Percentiles rank a stretch among this genome's conserved stretches.
These are phyloP conservation scores for Dioszegia hungarica DNA, from an alignment of 768 basidiomycete genomes.

Conservation along the genomic window DNA sequence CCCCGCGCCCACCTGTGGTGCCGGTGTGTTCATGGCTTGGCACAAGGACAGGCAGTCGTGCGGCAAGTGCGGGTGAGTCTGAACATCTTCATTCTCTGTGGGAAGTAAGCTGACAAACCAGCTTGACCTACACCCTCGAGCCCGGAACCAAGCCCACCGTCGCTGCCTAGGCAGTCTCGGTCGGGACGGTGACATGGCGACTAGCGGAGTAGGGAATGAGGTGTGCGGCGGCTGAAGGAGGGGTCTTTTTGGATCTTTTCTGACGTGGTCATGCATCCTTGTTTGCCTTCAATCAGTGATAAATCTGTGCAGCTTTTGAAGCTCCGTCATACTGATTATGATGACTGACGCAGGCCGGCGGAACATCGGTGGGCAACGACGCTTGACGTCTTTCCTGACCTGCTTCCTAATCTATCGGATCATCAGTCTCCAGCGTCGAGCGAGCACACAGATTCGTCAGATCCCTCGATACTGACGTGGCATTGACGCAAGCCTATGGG, in stretches of 20 bases:
- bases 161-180: constrained; percentile 14
- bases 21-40: constrained; percentile 75
- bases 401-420: too few species aligned
- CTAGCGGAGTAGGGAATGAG: not conserved
- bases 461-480: too few species aligned
- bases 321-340: too few species aligned
- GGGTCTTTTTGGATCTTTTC: not conserved
- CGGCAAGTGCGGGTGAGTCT: constrained; percentile 54
- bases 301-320: too few species aligned
- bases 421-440: too few species aligned
- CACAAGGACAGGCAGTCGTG: constrained; percentile 98
- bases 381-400: too few species aligned
- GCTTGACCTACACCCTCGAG: constrained; percentile 50
- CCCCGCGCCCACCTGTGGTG: constrained; percentile 53
- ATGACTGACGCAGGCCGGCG: too few species aligned
- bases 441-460: too few species aligned
- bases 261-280: constrained; percentile 3
- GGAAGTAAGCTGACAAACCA: not conserved
- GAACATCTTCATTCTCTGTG: not conserved
- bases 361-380: too few species aligned
- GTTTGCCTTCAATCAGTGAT: not conserved
- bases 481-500: too few species aligned
- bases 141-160: constrained; percentile 47
- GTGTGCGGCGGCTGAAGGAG: not conserved
- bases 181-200: not conserved